phyloP scores from a whole-genome alignment of 1,284 basidiomycete genomes.

The Tremellales sp. region DNA sequence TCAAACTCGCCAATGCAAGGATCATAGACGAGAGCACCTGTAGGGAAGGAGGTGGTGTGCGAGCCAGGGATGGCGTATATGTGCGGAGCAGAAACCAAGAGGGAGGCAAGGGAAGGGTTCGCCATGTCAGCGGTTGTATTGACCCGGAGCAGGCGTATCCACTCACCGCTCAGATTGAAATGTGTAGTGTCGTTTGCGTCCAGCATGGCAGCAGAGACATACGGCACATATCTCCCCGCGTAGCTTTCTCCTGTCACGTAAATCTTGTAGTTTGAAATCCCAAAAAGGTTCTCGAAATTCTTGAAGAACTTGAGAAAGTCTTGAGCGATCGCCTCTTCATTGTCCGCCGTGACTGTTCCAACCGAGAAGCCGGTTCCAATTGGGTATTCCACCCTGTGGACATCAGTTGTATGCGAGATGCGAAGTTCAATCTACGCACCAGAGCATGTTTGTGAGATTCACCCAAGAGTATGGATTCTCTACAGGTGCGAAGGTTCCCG shows the following conservation, averaged over 20 bases:
- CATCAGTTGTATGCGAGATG: too few species aligned
- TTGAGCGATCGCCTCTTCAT: slow-evolving; percentile 40
- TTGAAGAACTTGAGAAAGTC: slow-evolving; percentile 35
- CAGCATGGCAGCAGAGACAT: slow-evolving; percentile 41
- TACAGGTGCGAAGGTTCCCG: slow-evolving; percentile 62
- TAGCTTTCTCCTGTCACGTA: slow-evolving; percentile 42
- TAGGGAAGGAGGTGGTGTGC: slow-evolving; percentile 6
- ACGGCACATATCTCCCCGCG: slow-evolving; percentile 49
- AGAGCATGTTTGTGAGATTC: slow-evolving; percentile 54
- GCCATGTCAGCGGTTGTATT: neutral
- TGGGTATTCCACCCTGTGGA: slow-evolving; percentile 59
- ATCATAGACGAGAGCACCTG: slow-evolving; percentile 32
- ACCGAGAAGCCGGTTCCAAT: slow-evolving; percentile 76
- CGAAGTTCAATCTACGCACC: slow-evolving; percentile 8
- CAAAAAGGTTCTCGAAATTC: slow-evolving; percentile 20
- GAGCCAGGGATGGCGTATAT: too few species aligned
- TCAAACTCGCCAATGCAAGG: slow-evolving; percentile 37
- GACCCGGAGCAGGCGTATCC: too few species aligned
- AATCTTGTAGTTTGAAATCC: slow-evolving; percentile 26
- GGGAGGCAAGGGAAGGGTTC: neutral
- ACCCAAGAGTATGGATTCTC: slow-evolving; percentile 73
- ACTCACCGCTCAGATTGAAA: slow-evolving; percentile 17
- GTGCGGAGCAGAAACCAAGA: too few species aligned
- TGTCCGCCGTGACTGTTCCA: slow-evolving; percentile 61
- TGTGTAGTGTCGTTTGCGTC: slow-evolving; percentile 23